Evolutionary conservation across 345 rosid species (phyloP), one percentile per base, ranked within the genome.

Genomic region (Citrus medica): DNA sequence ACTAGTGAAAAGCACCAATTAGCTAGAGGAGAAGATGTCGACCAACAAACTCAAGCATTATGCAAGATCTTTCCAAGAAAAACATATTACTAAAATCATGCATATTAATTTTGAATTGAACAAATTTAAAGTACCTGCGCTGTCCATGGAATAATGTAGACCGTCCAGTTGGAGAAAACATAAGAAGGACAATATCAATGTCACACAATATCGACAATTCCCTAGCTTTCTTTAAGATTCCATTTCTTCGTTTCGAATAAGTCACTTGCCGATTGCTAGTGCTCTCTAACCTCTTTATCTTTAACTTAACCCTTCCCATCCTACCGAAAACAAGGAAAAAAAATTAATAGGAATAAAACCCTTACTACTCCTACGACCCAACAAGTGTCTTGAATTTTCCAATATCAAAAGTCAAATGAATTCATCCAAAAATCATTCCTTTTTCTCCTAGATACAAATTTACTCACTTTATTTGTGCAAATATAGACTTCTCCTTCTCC

Each of bases 261-360:
- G 99, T 93, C 73, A 91, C 90, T 82, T 92, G 94, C 69, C 96
- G 83, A 84, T 90, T 88, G 82, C 82, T 84, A 72, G 89, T 85
- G 87, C 87, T 92, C 86, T 95, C 98, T 32, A 95, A 88, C 78
- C 92, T 79, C 92, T 91, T 95, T 63, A 95, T 90, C 87, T 89
- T 90, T 75, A 95, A 84, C 88, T 93, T 95, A 24, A 92, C 97
- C 86, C 98, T 90, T 75, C 97, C 99, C 98, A 92, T 93, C 86
- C 91, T 87, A 79, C 83, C 51, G 1, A 13, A 46, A 37, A 46
- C 1, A 46, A 12, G 51, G 17, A 46, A 46, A 80, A 71, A 77
- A 35, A 35, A 35, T 69, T 25, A 58, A 35, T 13, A 51, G 51
- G 69, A 28, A 61, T 35, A 22, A 65, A 66, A 25, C 38, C n/a